phyloP scores from a whole-genome alignment of 2,329 filamentous ascomycete genomes.

The Diaporthe sp. region DNA sequence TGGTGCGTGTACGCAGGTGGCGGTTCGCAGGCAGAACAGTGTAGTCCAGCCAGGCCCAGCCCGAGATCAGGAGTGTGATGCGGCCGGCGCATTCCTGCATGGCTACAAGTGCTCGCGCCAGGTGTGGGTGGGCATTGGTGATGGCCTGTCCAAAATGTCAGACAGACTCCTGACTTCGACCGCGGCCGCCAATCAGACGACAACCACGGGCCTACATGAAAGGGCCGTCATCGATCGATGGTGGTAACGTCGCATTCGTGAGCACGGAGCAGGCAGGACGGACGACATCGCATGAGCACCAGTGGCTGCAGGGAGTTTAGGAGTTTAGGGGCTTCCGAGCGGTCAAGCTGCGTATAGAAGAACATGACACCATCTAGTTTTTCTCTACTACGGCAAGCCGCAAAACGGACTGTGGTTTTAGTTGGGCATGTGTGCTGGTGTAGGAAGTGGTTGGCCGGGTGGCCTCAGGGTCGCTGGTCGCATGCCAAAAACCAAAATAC shows the following conservation, averaged over 20 bases:
- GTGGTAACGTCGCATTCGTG: slow-evolving; percentile 14
- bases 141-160: slow-evolving; percentile 18
- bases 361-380: background rate
- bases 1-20: background rate
- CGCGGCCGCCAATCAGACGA: slow-evolving; percentile 29
- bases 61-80: background rate
- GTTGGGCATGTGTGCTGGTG: background rate
- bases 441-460: slow-evolving; percentile 6
- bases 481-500: slow-evolving; percentile 27
- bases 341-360: background rate
- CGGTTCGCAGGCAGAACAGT: background rate
- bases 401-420: background rate
- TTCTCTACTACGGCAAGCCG: background rate
- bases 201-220: background rate
- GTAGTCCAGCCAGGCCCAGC: background rate
- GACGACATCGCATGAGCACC: background rate
- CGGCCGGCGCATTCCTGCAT: background rate
- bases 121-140: background rate
- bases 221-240: slow-evolving; percentile 7
- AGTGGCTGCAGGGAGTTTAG: background rate
- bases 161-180: slow-evolving; percentile 23
- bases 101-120: background rate
- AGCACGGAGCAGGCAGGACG: background rate
- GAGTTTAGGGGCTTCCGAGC: background rate
- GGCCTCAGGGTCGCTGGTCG: slow-evolving; percentile 12